Evolutionary conservation across 768 basidiomycete genomes (phyloP).

Genomic region (Lactifluus pinguis): DNA sequence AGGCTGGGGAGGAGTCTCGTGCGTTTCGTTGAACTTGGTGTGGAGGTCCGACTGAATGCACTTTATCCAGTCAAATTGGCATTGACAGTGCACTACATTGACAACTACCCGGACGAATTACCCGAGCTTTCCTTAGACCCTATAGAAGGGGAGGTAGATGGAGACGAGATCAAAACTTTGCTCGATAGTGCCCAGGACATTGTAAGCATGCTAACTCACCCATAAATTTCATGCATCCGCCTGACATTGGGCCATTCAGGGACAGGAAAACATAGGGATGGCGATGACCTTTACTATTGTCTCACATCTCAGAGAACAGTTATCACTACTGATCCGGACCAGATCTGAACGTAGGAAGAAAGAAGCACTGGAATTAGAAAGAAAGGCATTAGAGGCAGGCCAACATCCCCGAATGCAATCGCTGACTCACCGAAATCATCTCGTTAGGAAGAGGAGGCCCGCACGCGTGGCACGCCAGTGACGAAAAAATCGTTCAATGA

Average conservation of each 20-base stretch:
- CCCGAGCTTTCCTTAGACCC: constrained; percentile 63
- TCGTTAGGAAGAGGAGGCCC: constrained; percentile 72
- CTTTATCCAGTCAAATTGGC: constrained; percentile 54
- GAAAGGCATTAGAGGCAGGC: constrained; percentile 64
- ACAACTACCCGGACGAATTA: constrained; percentile 75
- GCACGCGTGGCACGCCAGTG: constrained; percentile 87
- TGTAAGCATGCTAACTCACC: constrained; percentile 31
- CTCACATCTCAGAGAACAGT: constrained; percentile 70
- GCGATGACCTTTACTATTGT: constrained; percentile 97
- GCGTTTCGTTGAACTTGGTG: constrained; percentile 21
- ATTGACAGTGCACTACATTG: constrained; percentile 67
- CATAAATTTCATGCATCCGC: not conserved
- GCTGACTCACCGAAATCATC: constrained; percentile 4
- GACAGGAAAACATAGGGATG: constrained; percentile 84
- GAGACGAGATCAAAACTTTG: constrained; percentile 45
- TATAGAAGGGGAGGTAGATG: constrained; percentile 51
- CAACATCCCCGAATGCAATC: not conserved
- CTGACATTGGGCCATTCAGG: constrained; percentile 32
- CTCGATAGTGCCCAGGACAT: constrained; percentile 48
- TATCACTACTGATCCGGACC: constrained; percentile 52
- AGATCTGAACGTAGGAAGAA: constrained; percentile 47
- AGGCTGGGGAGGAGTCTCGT: constrained; percentile 54
- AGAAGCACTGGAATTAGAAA: constrained; percentile 67
- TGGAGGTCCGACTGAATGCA: not conserved
- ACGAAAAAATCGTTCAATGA: constrained; percentile 69